Evolutionary conservation across 2,329 filamentous ascomycete species (phyloP).

Genomic region (Sclerotiophoma versabilis): DNA sequence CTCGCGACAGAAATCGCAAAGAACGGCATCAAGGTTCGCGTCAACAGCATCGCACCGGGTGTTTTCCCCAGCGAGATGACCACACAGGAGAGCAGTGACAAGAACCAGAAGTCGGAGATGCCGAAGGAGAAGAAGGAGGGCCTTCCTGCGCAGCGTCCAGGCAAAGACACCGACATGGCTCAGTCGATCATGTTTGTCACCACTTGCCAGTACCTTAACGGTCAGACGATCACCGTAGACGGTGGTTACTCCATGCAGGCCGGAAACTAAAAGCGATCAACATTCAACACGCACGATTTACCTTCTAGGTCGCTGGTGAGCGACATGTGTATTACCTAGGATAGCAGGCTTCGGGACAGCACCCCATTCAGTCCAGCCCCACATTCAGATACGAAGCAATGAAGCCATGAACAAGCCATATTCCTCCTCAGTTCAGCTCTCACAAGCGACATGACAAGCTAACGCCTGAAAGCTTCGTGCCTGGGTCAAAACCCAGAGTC

Average conservation of each 20-base stretch:
- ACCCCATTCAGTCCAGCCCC: background rate
- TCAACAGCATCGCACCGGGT: constrained; percentile 65
- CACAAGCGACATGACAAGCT: constrained; percentile 19
- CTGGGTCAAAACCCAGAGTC: constrained; percentile 5
- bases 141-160: constrained; percentile 60
- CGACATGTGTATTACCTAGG: constrained; percentile 12
- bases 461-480: constrained; percentile 32
- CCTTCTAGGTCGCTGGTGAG: constrained; percentile 10
- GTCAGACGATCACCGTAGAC: constrained; percentile 59
- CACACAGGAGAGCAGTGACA: constrained; percentile 55
- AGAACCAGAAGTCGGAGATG: constrained; percentile 63
- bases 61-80: constrained; percentile 68
- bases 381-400: constrained; percentile 15
- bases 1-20: constrained; percentile 62
- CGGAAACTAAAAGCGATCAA: constrained; percentile 32
- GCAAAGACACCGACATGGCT: constrained; percentile 59
- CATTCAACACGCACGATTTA: background rate
- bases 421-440: background rate
- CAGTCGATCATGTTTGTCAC: constrained; percentile 59
- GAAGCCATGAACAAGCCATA: constrained; percentile 16
- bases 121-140: constrained; percentile 61
- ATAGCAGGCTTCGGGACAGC: constrained; percentile 1
- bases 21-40: constrained; percentile 60
- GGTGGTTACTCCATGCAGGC: constrained; percentile 58
- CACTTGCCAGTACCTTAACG: constrained; percentile 60